Conservation (phyloP, 805 yeast genomes). For the Candida schatavii region DNA sequence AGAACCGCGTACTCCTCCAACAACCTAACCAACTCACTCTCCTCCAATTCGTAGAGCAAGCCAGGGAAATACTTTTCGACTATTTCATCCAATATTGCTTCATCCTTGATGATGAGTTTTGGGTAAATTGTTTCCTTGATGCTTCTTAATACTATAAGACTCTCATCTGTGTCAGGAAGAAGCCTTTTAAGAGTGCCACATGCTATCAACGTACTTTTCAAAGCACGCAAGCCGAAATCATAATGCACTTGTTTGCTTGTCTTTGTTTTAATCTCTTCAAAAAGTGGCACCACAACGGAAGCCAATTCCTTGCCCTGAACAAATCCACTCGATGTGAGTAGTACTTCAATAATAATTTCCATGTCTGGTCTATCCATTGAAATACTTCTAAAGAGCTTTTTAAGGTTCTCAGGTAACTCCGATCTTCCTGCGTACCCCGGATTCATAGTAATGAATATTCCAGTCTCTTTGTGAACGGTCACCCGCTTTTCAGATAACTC, state of each 20-base stretch:
- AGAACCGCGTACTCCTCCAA: conserved; percentile 24
- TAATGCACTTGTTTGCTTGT: conserved; percentile 68
- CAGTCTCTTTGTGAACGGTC: conserved; percentile 48
- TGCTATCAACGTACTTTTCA: conserved; percentile 62
- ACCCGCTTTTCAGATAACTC: conserved; percentile 43
- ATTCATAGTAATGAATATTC: conserved; percentile 86
- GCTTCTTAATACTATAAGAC: conserved; percentile 45
- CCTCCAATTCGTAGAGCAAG: conserved; percentile 15
- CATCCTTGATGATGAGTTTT: conserved; percentile 57
- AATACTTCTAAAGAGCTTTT: conserved; percentile 71
- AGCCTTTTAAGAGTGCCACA: conserved; percentile 50
- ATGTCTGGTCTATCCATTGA: conserved; percentile 74
- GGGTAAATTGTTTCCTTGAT: conserved; percentile 67
- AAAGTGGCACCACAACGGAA: conserved; percentile 50
- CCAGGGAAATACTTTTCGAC: conserved; percentile 25
- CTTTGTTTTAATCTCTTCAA: conserved; percentile 36
- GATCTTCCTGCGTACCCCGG: conserved; percentile 86
- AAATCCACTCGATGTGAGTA: conserved; percentile 76
- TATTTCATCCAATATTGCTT: conserved; percentile 29
- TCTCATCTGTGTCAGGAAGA: conserved; percentile 15
- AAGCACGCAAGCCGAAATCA: conserved; percentile 85
- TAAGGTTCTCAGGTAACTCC: conserved; percentile 79
- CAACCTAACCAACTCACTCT: conserved; percentile 20
- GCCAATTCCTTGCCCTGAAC: conserved; percentile 45
- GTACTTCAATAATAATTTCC: conserved; percentile 62